A percentile compares a stretch with the other conserved stretches of the same genome.
phyloP scores from a whole-genome alignment of 495 filamentous ascomycete genomes.

The Neurospora sp. region DNA sequence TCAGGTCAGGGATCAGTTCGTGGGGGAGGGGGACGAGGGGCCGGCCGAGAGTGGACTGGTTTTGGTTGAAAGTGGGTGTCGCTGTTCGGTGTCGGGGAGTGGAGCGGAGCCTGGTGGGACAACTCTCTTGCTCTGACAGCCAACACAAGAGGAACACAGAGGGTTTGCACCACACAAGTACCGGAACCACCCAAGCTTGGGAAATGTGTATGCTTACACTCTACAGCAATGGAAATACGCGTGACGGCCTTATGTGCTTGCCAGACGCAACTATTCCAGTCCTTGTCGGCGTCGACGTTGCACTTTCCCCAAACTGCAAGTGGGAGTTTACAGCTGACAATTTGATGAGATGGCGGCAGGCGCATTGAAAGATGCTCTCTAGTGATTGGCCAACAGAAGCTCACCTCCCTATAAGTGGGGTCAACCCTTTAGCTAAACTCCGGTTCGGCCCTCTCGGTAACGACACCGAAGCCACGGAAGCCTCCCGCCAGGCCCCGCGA shows the following conservation, averaged over 20 bases:
- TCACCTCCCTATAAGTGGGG: neutral
- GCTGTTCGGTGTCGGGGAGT: neutral
- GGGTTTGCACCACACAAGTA: neutral
- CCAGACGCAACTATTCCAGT: neutral
- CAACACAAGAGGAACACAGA: neutral
- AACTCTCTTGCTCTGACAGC: neutral
- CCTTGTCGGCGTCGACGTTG: neutral
- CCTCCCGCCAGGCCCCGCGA: neutral
- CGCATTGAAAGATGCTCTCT: neutral
- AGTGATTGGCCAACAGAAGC: neutral
- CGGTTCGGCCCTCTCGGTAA: neutral
- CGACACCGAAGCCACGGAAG: neutral
- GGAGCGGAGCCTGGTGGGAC: neutral
- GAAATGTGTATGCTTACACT: neutral
- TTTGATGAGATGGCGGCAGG: neutral
- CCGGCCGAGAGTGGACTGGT: neutral
- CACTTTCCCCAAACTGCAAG: neutral
- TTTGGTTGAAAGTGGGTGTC: neutral
- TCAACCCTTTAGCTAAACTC: neutral
- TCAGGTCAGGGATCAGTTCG: neutral
- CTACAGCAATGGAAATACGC: neutral
- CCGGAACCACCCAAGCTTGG: neutral
- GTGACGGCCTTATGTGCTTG: neutral
- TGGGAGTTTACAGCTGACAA: neutral
- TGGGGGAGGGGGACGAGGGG: neutral